Evolutionary conservation across 768 basidiomycete species (phyloP), one percentile per base, ranked within the genome.

Genomic region (Boletus pseudopeckii): DNA sequence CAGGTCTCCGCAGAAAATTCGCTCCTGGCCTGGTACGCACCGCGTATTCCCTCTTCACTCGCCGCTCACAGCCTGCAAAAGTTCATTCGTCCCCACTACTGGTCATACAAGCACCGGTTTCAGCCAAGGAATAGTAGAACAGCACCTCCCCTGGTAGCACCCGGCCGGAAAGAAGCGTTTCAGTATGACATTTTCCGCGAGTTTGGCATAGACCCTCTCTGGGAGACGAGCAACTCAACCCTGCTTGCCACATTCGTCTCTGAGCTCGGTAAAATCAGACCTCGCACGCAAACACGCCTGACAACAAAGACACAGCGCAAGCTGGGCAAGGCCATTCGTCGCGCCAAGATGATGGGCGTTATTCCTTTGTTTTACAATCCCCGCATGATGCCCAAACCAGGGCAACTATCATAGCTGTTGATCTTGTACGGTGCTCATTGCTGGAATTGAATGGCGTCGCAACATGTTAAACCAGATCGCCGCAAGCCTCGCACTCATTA

Each of bases 311-410:
- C 75, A 50, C 95, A 97, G 69, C 80, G 91, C 41, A 77, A 77
- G 55, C 61, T 97, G 5, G 88, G 83, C 54, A 92, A 92, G 71
- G 90, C 93, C 41, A 86, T 97, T 53, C 84, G 89, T 42, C 76
- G 95, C 54, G 89, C 95, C 54, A 90, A 88, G 73, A 86, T 86
- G 79, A 94, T 96, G 90, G 95, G 95, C 38, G 66, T 92, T 52
- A 81, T 96, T 49, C 88, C 92, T 5, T 58, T 74, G 49, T 71
- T 72, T 42, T 73, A 73, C 42, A 65, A 58, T 28, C 62, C 67
- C 22, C 61, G 67, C 4, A 50, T 67, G 45, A 60, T 62, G 61
- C 56, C 68, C 17, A 67, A 59, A 13, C 43, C 57, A 30, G 53
- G 56, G 14, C 56, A 59, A n/a, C 11, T 43, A 34, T 36, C 28